phyloP scores from a whole-genome alignment of 1,139 yeast species.

The Chernovozyma aurita region DNA sequence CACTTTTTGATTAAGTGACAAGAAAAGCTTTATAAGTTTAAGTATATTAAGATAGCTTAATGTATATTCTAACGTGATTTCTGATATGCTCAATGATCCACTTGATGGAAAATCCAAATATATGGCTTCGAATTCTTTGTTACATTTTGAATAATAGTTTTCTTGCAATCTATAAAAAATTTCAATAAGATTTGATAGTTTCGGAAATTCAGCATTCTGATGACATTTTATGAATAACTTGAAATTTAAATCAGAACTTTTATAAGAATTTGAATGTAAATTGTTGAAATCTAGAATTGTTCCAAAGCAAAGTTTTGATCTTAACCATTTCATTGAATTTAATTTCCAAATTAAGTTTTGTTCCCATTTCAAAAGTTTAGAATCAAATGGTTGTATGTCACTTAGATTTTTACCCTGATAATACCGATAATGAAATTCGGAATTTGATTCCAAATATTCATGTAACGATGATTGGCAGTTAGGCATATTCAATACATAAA shows the following conservation, averaged over 20 bases:
- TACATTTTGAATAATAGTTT: conserved; percentile 5
- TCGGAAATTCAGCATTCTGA: conserved; percentile 30
- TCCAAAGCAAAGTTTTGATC: conserved; percentile 29
- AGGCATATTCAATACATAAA: conserved; percentile 4
- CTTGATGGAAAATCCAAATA: conserved; percentile 34
- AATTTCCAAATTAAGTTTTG: conserved; percentile 35
- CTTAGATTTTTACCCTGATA: conserved; percentile 10
- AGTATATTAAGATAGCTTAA: conserved; percentile 29
- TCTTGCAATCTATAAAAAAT: conserved; percentile 8
- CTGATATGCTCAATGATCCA: conserved; percentile 22
- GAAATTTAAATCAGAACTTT: conserved; percentile 14
- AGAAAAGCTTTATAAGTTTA: conserved; percentile 24
- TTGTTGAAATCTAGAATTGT: conserved; percentile 30
- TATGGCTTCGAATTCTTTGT: conserved; percentile 12
- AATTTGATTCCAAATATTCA: conserved; percentile 10
- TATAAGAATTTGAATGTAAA: conserved; percentile 9
- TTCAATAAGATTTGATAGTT: conserved; percentile 13
- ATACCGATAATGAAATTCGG: conserved; percentile 12
- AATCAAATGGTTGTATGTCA: conserved; percentile 10
- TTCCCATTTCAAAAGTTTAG: conserved; percentile 29
- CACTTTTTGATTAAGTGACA: conserved; percentile 18
- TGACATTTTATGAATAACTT: conserved; percentile 33
- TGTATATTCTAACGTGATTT: conserved; percentile 22
- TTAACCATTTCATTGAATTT: conserved; percentile 28
- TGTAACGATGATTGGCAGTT: conserved; percentile 1